A percentile compares a stretch with the other conserved stretches of the same genome.
Evolutionary conservation across 345 rosid genomes (phyloP).

Genomic region (Euphorbia tirucalli): DNA sequence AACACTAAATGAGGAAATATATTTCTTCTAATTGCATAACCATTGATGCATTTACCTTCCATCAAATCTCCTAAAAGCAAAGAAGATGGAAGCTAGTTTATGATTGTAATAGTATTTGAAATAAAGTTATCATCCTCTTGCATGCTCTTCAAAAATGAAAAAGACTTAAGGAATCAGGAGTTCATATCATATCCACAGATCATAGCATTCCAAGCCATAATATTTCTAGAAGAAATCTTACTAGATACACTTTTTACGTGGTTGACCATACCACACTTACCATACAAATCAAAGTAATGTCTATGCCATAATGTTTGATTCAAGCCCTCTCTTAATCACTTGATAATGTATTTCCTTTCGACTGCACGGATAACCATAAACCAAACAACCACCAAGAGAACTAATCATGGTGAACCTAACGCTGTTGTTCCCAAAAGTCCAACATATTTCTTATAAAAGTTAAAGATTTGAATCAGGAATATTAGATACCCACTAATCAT

Average conservation of each 20-base stretch:
- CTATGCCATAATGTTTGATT: slow-evolving; percentile 50
- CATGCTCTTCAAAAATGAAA: slow-evolving; percentile 53
- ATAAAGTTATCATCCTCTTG: slow-evolving; percentile 37
- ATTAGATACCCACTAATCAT: slow-evolving; percentile 19
- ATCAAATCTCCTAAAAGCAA: slow-evolving; percentile 34
- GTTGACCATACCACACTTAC: slow-evolving; percentile 49
- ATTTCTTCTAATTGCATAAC: slow-evolving; percentile 55
- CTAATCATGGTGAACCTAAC: slow-evolving; percentile 57
- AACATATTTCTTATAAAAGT: slow-evolving; percentile 45
- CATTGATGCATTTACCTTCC: slow-evolving; percentile 60
- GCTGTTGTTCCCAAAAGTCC: slow-evolving; percentile 34
- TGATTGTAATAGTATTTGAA: slow-evolving; percentile 59
- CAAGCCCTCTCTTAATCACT: slow-evolving; percentile 45
- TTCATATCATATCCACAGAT: slow-evolving; percentile 53
- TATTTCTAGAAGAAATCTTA: slow-evolving; percentile 35
- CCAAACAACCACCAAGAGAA: slow-evolving; percentile 55
- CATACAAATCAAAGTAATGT: slow-evolving; percentile 72
- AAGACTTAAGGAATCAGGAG: slow-evolving; percentile 37
- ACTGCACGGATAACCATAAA: slow-evolving; percentile 23
- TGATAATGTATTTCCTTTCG: slow-evolving; percentile 81
- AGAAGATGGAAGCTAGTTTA: slow-evolving; percentile 69
- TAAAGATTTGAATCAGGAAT: slow-evolving; percentile 41
- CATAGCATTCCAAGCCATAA: slow-evolving; percentile 77
- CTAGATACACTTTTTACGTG: slow-evolving; percentile 60
- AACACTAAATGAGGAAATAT: slow-evolving; percentile 59